Percentiles rank a stretch among this genome's conserved stretches.
Conservation (phyloP, 805 yeast genomes). For the Saturnispora galanensis region DNA sequence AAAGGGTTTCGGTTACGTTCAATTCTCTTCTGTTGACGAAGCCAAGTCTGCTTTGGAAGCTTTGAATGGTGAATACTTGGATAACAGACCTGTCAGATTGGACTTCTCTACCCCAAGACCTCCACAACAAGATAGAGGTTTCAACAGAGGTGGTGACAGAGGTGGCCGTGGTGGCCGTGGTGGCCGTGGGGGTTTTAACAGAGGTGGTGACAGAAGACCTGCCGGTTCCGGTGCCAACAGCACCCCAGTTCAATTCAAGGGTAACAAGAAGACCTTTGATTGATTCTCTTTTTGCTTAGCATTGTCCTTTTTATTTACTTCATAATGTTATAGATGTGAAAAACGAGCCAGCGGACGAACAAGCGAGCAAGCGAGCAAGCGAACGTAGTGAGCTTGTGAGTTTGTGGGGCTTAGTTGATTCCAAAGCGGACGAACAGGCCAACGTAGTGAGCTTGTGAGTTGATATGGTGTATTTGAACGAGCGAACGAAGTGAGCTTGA, state of each 20-base stretch:
- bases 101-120: conserved; percentile 83
- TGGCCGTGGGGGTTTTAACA: conserved; percentile 26
- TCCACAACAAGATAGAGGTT: conserved; percentile 22
- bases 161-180: conserved; percentile 17
- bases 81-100: conserved; percentile 88
- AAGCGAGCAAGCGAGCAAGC: too few relatives aligned
- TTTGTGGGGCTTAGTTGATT: too few relatives aligned
- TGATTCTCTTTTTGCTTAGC: conserved; percentile 23
- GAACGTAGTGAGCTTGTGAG: too few relatives aligned
- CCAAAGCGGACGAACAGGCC: too few relatives aligned
- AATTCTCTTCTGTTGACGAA: conserved; percentile 76
- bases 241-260: conserved; percentile 63
- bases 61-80: conserved; percentile 79
- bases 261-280: conserved; percentile 76
- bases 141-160: conserved; percentile 11
- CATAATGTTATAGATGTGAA: conserved; percentile 4
- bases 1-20: conserved; percentile 98
- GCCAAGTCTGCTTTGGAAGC: conserved; percentile 84
- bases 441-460: too few relatives aligned
- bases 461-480: too few relatives aligned
- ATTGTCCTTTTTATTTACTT: conserved; percentile 2
- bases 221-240: conserved; percentile 56
- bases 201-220: conserved; percentile 31
- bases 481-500: too few relatives aligned
- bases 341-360: neutral